phyloP scores from a whole-genome alignment of 2,329 filamentous ascomycete genomes.

The Paracoccidioides lutzii region DNA sequence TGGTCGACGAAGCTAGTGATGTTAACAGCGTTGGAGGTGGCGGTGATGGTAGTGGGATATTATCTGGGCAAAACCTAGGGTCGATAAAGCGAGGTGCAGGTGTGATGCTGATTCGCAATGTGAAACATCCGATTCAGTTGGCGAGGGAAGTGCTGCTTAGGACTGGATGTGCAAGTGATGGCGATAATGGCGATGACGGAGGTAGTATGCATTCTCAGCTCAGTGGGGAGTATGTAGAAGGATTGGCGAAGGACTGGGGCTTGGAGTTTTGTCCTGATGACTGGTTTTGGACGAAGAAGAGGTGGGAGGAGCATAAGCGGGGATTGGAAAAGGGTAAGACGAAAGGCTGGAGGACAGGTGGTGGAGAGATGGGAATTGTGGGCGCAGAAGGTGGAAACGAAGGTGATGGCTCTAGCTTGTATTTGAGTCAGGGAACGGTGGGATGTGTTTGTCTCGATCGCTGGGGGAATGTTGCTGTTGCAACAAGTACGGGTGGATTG shows the following conservation, averaged over 20 bases:
- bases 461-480: constrained; percentile 58
- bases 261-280: constrained; percentile 53
- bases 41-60: constrained; percentile 1
- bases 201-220: constrained; percentile 50
- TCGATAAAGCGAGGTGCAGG: constrained; percentile 64
- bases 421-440: constrained; percentile 66
- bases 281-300: constrained; percentile 67
- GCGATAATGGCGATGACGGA: constrained; percentile 22
- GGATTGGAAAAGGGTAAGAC: constrained; percentile 33
- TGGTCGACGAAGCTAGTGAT: constrained; percentile 8
- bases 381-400: constrained; percentile 24
- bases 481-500: constrained; percentile 59
- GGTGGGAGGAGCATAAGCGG: constrained; percentile 65
- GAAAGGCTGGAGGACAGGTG: constrained; percentile 10
- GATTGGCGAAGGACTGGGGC: constrained; percentile 48
- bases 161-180: constrained; percentile 36
- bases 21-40: not conserved
- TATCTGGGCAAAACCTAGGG: constrained; percentile 31
- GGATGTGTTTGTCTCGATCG: constrained; percentile 70
- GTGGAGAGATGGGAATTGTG: constrained; percentile 3
- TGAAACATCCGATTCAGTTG: constrained; percentile 69
- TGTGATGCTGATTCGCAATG: constrained; percentile 56
- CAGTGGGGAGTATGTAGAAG: constrained; percentile 54
- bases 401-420: constrained; percentile 44
- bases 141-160: constrained; percentile 56